phyloP scores from a whole-genome alignment of 805 yeast genomes.

The Pichia gijzeniarum region DNA sequence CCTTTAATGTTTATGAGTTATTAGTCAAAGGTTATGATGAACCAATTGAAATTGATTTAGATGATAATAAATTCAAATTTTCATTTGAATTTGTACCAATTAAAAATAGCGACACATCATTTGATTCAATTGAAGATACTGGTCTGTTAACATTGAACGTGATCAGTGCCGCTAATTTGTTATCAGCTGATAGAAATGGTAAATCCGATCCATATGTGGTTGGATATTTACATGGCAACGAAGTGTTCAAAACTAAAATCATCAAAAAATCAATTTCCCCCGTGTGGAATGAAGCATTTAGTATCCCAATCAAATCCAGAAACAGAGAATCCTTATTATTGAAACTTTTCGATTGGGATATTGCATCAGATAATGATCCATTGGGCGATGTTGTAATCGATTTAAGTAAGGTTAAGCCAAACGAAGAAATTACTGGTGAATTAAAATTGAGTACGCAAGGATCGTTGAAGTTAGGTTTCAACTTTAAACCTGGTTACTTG shows the following conservation, averaged over 20 bases:
- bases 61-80: slow-evolving; percentile 34
- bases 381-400: slow-evolving; percentile 51
- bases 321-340: slow-evolving; percentile 43
- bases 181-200: slow-evolving; percentile 64
- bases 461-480: slow-evolving; percentile 42
- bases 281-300: slow-evolving; percentile 64
- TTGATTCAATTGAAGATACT: slow-evolving; percentile 60
- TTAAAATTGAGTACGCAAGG: slow-evolving; percentile 60
- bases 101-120: slow-evolving; percentile 37
- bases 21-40: slow-evolving; percentile 41
- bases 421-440: slow-evolving; percentile 35
- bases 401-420: slow-evolving; percentile 42
- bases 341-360: slow-evolving; percentile 70
- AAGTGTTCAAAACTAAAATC: slow-evolving; percentile 51
- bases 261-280: slow-evolving; percentile 67
- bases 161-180: slow-evolving; percentile 46
- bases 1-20: slow-evolving; percentile 47
- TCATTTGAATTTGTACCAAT: slow-evolving; percentile 60
- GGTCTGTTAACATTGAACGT: slow-evolving; percentile 56
- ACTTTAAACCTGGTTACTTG: slow-evolving; percentile 58
- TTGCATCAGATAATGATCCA: slow-evolving; percentile 60
- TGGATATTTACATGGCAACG: slow-evolving; percentile 47
- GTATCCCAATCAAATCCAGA: slow-evolving; percentile 58
- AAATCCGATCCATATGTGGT: slow-evolving; percentile 66
- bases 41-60: slow-evolving; percentile 41